These are phyloP conservation scores for Annona squamosa DNA, from an alignment of 164 flowering plant species.

Conservation along the genomic window DNA sequence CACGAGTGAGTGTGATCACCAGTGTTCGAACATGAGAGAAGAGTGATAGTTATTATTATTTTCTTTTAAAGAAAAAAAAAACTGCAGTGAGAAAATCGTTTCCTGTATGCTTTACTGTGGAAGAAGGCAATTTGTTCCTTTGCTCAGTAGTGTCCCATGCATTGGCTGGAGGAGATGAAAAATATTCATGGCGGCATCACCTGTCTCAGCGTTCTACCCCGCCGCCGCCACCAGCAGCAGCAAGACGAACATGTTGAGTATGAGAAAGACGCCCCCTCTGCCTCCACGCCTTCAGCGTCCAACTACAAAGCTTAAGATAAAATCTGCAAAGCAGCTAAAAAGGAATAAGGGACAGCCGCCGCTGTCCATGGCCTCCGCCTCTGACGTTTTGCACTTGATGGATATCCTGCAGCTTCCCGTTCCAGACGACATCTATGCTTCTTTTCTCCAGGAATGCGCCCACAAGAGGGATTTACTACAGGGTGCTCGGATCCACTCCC, in stretches of 20 bases:
- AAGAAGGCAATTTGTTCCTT: no score
- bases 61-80: no score
- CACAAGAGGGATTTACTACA: conserved; percentile 17
- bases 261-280: not conserved
- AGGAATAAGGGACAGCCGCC: not conserved
- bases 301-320: not conserved
- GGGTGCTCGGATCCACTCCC: conserved; percentile 35
- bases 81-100: no score
- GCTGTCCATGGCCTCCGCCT: not conserved
- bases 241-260: not conserved
- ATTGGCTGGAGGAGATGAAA: no score
- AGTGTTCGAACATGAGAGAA: no score
- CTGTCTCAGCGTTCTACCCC: not conserved
- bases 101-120: no score
- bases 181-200: no score
- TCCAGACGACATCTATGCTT: conserved; percentile 36
- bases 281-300: conserved; percentile 1
- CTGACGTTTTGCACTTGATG: conserved; percentile 45
- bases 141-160: no score
- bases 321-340: not conserved
- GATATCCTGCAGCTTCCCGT: conserved; percentile 40
- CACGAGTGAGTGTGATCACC: no score
- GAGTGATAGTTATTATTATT: no score
- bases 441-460: conserved; percentile 55
- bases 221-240: not conserved